These are phyloP conservation scores for Populus hybrid DNA, from an alignment of 441 rosid species.

Conservation along the genomic window DNA sequence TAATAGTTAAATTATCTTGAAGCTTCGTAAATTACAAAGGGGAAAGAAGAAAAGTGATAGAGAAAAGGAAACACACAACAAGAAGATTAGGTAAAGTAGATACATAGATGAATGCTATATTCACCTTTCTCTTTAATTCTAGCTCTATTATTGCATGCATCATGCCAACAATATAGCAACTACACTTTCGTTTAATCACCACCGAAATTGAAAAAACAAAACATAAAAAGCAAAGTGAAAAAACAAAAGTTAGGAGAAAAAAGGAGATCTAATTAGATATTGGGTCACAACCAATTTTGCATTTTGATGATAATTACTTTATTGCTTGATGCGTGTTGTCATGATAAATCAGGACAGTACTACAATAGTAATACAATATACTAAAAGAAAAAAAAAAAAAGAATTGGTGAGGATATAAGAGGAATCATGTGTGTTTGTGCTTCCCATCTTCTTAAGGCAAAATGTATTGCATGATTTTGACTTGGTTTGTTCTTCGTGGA, in stretches of 20 bases:
- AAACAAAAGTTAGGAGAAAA: constrained; percentile 5
- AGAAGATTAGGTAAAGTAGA: constrained; percentile 24
- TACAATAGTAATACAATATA: not conserved
- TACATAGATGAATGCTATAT: constrained; percentile 9
- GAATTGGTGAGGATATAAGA: not conserved
- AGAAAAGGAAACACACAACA: not conserved
- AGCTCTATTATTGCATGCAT: constrained; percentile 37
- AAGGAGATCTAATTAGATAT: not conserved
- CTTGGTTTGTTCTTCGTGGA: constrained; percentile 22
- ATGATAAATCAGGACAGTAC: constrained; percentile 20
- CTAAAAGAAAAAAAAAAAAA: not conserved
- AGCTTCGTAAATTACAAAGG: not conserved
- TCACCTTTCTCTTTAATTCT: constrained; percentile 16
- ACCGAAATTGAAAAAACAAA: constrained; percentile 16
- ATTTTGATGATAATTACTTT: not conserved
- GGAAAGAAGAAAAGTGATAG: not conserved
- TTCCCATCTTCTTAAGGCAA: constrained; percentile 38
- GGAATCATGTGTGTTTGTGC: constrained; percentile 32
- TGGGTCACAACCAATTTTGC: constrained; percentile 21
- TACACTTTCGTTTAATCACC: constrained; percentile 27
- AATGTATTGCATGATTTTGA: constrained; percentile 31
- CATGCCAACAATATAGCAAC: constrained; percentile 13
- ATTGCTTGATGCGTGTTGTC: constrained; percentile 26
- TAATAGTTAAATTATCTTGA: not conserved
- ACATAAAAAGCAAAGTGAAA: constrained; percentile 20